phyloP scores from a whole-genome alignment of 345 rosid genomes.

The Syzygium aromaticum region DNA sequence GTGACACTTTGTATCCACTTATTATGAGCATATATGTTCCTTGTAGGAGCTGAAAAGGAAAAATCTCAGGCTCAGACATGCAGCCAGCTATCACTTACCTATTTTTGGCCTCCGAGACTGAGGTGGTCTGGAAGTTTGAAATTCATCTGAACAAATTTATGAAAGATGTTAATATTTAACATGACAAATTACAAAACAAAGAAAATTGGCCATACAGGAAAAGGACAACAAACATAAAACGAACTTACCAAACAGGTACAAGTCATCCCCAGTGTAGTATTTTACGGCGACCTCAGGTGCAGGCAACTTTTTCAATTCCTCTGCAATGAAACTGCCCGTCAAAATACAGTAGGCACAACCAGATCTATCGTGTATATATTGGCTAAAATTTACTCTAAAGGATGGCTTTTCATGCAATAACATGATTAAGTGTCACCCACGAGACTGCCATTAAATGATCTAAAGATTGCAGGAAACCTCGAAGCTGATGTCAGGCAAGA shows the following conservation, averaged over 20 bases:
- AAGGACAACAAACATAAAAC: not conserved
- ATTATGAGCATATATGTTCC: not conserved
- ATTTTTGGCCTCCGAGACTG: constrained; percentile 86
- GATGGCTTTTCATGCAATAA: not conserved
- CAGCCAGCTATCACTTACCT: constrained; percentile 27
- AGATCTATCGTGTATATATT: not conserved
- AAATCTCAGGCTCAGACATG: not conserved
- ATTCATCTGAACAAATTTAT: constrained; percentile 57
- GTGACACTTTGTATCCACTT: not conserved
- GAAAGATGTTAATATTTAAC: not conserved
- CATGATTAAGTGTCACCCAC: not conserved
- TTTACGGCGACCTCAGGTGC: constrained; percentile 88
- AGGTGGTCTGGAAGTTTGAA: constrained; percentile 84
- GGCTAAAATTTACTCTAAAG: not conserved
- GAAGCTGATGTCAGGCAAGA: not conserved
- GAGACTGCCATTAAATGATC: not conserved
- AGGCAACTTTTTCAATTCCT: constrained; percentile 75
- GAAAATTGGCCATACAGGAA: not conserved
- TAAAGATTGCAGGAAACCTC: not conserved
- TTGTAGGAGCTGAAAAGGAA: not conserved
- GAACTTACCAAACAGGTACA: constrained; percentile 82
- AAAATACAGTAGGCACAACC: not conserved
- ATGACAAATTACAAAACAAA: not conserved
- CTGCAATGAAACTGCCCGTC: constrained; percentile 16
- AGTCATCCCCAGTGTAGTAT: constrained; percentile 83